These are phyloP conservation scores for Phytopythium sindhum DNA, from an alignment of 352 stramenopile genomes.

Conservation along the genomic window DNA sequence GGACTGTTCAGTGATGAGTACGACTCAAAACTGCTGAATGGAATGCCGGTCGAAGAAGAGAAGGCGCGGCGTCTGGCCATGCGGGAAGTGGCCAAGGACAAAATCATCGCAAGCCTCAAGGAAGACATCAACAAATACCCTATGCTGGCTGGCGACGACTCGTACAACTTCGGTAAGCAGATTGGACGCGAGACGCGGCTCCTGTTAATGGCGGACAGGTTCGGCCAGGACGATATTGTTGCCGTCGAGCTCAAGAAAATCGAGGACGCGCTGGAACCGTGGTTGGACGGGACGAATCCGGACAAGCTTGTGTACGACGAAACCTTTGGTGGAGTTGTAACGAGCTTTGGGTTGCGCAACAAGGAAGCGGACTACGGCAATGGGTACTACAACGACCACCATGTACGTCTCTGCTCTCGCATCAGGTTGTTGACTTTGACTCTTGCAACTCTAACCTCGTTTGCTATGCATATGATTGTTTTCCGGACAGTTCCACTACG, in stretches of 20 bases:
- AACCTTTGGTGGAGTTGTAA: slow-evolving; percentile 91
- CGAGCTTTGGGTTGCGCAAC: slow-evolving; percentile 71
- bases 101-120: slow-evolving; percentile 40
- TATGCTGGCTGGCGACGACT: slow-evolving; percentile 39
- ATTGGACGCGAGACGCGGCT: slow-evolving; percentile 68
- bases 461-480: slow-evolving; percentile 2
- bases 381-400: slow-evolving; percentile 86
- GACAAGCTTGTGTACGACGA: slow-evolving; percentile 90
- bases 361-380: slow-evolving; percentile 80
- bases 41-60: slow-evolving; percentile 8
- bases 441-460: slow-evolving; percentile 6
- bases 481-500: slow-evolving; percentile 91
- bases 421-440: not conserved
- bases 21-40: slow-evolving; percentile 5
- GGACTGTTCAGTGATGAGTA: slow-evolving; percentile 49
- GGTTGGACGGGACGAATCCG: slow-evolving; percentile 58
- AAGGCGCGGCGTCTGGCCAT: slow-evolving; percentile 28
- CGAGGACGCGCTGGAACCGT: slow-evolving; percentile 47
- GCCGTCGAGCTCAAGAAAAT: slow-evolving; percentile 51
- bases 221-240: slow-evolving; percentile 47
- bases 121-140: slow-evolving; percentile 54
- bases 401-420: slow-evolving; percentile 29
- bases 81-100: slow-evolving; percentile 23
- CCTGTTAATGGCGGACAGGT: slow-evolving; percentile 73
- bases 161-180: slow-evolving; percentile 83